A percentile compares a stretch with the other conserved stretches of the same genome.
Conservation (phyloP, 306 rosid genomes). For the Neltuma alba region DNA sequence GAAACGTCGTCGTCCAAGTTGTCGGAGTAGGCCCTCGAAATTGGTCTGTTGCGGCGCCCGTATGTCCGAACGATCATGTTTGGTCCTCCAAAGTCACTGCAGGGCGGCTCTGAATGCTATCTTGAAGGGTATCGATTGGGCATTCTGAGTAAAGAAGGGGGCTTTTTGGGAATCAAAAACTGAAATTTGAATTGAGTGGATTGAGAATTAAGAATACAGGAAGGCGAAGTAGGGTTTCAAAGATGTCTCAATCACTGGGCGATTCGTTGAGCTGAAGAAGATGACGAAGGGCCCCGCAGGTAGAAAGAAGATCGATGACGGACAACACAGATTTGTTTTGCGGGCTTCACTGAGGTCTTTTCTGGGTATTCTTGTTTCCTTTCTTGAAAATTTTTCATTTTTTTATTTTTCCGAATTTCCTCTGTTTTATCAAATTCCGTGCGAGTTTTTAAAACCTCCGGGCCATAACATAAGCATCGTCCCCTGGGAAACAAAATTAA, state of each 20-base stretch:
- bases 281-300: neutral
- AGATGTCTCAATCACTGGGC: neutral
- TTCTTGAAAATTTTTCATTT: neutral
- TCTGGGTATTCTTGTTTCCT: neutral
- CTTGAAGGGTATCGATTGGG: neutral
- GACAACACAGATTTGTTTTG: neutral
- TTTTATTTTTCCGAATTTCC: neutral
- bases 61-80: slow-evolving; percentile 90
- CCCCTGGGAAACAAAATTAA: neutral
- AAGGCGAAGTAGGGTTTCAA: neutral
- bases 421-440: slow-evolving; percentile 30
- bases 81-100: slow-evolving; percentile 27
- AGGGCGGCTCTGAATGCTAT: slow-evolving; percentile 33
- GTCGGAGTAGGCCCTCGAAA: slow-evolving; percentile 65
- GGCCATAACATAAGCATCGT: slow-evolving; percentile 38
- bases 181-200: slow-evolving; percentile 3
- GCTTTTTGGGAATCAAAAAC: slow-evolving; percentile 37
- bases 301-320: neutral
- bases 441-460: slow-evolving; percentile 35
- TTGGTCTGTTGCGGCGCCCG: slow-evolving; percentile 81
- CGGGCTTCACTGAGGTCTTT: neutral
- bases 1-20: slow-evolving; percentile 69
- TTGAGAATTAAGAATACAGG: neutral
- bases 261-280: slow-evolving; percentile 25
- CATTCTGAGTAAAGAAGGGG: slow-evolving; percentile 37